A percentile compares a stretch with the other conserved stretches of the same genome.
phyloP scores from a whole-genome alignment of 306 rosid genomes.

The Mimosa pudica region DNA sequence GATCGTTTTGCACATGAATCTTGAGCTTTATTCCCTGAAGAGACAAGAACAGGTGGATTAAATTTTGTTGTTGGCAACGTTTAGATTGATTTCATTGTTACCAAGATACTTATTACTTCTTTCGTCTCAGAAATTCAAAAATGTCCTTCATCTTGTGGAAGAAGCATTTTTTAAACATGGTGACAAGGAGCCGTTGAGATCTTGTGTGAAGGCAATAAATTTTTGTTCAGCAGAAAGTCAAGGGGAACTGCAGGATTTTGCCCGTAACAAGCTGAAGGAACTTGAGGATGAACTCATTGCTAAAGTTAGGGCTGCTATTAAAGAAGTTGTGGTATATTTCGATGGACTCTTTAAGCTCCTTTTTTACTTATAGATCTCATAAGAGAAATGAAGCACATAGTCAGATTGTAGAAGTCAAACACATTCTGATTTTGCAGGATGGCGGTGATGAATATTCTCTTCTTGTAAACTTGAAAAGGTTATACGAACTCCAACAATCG shows the following conservation, averaged over 20 bases:
- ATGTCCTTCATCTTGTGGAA: conserved; percentile 77
- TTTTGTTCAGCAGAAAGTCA: conserved; percentile 78
- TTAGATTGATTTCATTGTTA: conserved; percentile 21
- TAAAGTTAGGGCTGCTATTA: conserved; percentile 78
- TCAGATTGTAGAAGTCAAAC: conserved; percentile 37
- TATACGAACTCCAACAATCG: conserved; percentile 85
- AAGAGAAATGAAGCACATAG: conserved; percentile 36
- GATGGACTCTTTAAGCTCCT: conserved; percentile 5
- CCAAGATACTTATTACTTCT: conserved; percentile 30
- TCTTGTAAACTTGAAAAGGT: conserved; percentile 89
- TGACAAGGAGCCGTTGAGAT: conserved; percentile 86
- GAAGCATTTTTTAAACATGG: conserved; percentile 90
- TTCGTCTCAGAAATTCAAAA: conserved; percentile 76
- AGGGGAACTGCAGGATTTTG: conserved; percentile 94
- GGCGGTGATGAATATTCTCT: conserved; percentile 97
- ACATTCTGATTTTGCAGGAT: conserved; percentile 57
- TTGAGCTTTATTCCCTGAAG: conserved; percentile 82
- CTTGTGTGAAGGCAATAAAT: conserved; percentile 75
- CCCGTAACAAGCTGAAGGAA: conserved; percentile 76
- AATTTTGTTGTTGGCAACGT: conserved; percentile 21
- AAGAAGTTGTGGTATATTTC: conserved; percentile 77
- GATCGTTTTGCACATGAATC: conserved; percentile 77
- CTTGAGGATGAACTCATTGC: conserved; percentile 73
- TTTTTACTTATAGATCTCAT: conserved; percentile 24
- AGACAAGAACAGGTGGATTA: conserved; percentile 85